A percentile compares a stretch with the other conserved stretches of the same genome.
Evolutionary conservation across 176 grass and related monocot genomes (phyloP).

Genomic region (Eleusine coracana): DNA sequence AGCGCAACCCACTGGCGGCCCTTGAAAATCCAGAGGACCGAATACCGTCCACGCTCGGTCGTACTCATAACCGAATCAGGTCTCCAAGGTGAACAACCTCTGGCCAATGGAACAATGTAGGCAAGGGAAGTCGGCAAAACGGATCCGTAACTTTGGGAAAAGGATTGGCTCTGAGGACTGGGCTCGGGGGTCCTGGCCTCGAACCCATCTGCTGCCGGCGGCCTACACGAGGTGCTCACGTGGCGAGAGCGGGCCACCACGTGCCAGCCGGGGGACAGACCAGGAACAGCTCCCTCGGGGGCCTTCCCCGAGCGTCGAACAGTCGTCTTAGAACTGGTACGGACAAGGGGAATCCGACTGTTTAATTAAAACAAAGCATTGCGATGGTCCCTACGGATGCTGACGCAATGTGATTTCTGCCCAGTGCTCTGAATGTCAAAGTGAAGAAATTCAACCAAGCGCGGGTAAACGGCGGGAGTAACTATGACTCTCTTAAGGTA

Average conservation of each 20-base stretch:
- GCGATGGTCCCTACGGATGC: slow-evolving; percentile 44
- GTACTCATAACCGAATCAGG: too few relatives aligned
- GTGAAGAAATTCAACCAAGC: slow-evolving; percentile 92
- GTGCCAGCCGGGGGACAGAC: slow-evolving; percentile 15
- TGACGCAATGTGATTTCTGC: slow-evolving; percentile 86
- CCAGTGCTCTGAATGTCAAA: slow-evolving; percentile 85
- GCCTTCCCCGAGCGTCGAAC: neutral
- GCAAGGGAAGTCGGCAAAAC: slow-evolving; percentile 81
- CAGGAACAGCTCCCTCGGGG: slow-evolving; percentile 21
- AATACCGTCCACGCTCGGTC: too few relatives aligned
- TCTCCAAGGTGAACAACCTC: slow-evolving; percentile 73
- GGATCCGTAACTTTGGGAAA: slow-evolving; percentile 79
- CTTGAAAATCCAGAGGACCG: too few relatives aligned
- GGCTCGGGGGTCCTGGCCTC: slow-evolving; percentile 54
- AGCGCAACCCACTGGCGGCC: slow-evolving; percentile 72
- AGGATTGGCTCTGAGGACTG: slow-evolving; percentile 73
- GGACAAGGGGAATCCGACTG: slow-evolving; percentile 68
- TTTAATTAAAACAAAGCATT: slow-evolving; percentile 90
- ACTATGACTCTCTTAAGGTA: slow-evolving; percentile 94
- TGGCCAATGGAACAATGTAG: slow-evolving; percentile 77
- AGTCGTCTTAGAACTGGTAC: slow-evolving; percentile 50
- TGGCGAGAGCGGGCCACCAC: slow-evolving; percentile 18
- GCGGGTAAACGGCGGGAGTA: slow-evolving; percentile 71
- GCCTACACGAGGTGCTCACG: slow-evolving; percentile 7
- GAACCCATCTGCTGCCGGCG: slow-evolving; percentile 1